Percentiles rank a stretch among this genome's conserved stretches.
Evolutionary conservation across 2,329 filamentous ascomycete genomes (phyloP).

Genomic region (Fusarium buharicum): DNA sequence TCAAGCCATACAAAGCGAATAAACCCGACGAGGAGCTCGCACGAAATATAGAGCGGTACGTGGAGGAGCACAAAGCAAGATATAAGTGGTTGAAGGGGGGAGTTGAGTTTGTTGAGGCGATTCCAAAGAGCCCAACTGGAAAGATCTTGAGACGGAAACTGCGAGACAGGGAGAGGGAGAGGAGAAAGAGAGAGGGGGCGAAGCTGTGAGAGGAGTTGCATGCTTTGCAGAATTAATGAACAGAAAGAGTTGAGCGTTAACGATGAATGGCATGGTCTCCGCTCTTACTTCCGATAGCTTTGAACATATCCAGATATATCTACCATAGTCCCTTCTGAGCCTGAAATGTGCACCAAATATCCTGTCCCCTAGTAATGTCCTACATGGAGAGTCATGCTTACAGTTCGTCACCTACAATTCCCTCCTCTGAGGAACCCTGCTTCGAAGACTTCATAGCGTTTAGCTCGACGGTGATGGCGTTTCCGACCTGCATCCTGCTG

Average conservation of each 20-base stretch:
- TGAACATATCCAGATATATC: too few relatives aligned
- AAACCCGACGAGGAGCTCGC: constrained; percentile 60
- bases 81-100: constrained; percentile 74
- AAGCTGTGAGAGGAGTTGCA: neutral
- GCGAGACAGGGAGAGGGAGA: constrained; percentile 6
- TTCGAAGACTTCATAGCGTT: constrained; percentile 7
- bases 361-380: too few relatives aligned
- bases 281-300: too few relatives aligned
- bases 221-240: too few relatives aligned
- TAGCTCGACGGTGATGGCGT: constrained; percentile 9
- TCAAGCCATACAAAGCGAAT: constrained; percentile 56
- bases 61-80: constrained; percentile 72
- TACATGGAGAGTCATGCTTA: too few relatives aligned
- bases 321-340: too few relatives aligned
- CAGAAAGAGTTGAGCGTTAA: too few relatives aligned
- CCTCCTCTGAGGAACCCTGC: neutral
- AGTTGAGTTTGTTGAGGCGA: constrained; percentile 70
- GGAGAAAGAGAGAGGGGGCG: neutral
- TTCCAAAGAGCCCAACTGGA: constrained; percentile 78
- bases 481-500: constrained; percentile 3
- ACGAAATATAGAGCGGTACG: constrained; percentile 65
- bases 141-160: constrained; percentile 64
- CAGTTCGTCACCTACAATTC: too few relatives aligned
- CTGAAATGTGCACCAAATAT: too few relatives aligned
- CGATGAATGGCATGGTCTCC: too few relatives aligned